Evolutionary conservation across 129 eudicot species (phyloP).

Genomic region (Flaveria sonorensis): DNA sequence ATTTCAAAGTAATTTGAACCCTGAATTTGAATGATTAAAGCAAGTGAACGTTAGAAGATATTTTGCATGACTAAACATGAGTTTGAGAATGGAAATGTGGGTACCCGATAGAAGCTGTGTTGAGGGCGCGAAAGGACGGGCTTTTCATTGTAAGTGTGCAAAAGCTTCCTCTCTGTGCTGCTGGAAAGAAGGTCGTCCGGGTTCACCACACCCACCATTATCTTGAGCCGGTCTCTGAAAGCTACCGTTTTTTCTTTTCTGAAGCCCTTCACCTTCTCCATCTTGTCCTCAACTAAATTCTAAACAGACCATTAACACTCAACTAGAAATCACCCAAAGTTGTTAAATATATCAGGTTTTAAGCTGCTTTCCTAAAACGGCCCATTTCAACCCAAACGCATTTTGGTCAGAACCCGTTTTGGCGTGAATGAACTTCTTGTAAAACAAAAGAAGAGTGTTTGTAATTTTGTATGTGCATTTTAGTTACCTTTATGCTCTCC

Average conservation of each 20-base stretch:
- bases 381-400: neutral
- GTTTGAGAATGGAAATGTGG: neutral
- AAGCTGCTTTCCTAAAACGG: neutral
- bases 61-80: neutral
- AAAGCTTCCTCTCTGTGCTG: constrained; percentile 76
- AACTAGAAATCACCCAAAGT: neutral
- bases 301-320: constrained; percentile 16
- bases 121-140: constrained; percentile 98
- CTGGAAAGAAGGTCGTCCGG: constrained; percentile 81
- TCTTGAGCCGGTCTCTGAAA: constrained; percentile 81
- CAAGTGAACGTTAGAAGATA: neutral
- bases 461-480: neutral
- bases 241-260: constrained; percentile 63
- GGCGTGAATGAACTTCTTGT: neutral
- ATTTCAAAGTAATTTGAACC: constrained; percentile 87
- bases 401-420: neutral
- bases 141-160: constrained; percentile 83
- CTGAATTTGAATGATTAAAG: constrained; percentile 29
- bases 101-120: constrained; percentile 82
- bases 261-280: constrained; percentile 69
- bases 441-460: neutral
- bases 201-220: constrained; percentile 85
- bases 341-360: neutral
- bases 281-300: constrained; percentile 70
- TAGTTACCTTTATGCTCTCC: constrained; percentile 73